Percentiles rank a stretch among this genome's conserved stretches.
phyloP scores from a whole-genome alignment of 352 stramenopile genomes.

The Phytophthora pisi region DNA sequence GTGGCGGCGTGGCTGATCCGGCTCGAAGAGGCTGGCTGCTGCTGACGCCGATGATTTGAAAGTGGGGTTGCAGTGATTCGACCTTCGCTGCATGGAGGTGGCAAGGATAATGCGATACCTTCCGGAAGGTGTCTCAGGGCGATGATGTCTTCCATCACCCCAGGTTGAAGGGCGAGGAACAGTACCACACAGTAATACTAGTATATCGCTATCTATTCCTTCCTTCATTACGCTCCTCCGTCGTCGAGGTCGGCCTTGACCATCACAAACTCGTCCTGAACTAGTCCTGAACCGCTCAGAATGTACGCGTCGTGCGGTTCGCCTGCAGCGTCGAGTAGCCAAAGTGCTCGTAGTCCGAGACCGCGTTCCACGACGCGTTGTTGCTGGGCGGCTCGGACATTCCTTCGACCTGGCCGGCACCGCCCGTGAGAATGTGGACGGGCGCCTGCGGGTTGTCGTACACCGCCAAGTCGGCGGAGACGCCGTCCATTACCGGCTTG shows the following conservation, averaged over 20 bases:
- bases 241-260: background rate
- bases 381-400: background rate
- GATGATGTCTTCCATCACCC: constrained; percentile 1
- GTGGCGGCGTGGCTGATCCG: background rate
- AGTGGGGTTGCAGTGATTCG: constrained; percentile 20
- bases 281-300: background rate
- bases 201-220: background rate
- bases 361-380: background rate
- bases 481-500: background rate
- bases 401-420: background rate
- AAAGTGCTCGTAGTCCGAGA: background rate
- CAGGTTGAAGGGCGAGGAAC: constrained; percentile 17
- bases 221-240: no score
- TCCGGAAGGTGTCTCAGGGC: constrained; percentile 11
- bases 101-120: background rate
- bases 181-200: constrained; percentile 7
- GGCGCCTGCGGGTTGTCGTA: constrained; percentile 1
- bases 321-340: background rate
- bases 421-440: background rate
- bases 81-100: constrained; percentile 13
- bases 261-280: background rate
- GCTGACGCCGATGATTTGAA: constrained; percentile 18
- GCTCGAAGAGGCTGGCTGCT: background rate
- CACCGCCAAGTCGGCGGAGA: background rate
- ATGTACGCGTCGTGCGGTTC: background rate